Evolutionary conservation across 1,284 basidiomycete species (phyloP).

Genomic region (Bjerkandera adusta): DNA sequence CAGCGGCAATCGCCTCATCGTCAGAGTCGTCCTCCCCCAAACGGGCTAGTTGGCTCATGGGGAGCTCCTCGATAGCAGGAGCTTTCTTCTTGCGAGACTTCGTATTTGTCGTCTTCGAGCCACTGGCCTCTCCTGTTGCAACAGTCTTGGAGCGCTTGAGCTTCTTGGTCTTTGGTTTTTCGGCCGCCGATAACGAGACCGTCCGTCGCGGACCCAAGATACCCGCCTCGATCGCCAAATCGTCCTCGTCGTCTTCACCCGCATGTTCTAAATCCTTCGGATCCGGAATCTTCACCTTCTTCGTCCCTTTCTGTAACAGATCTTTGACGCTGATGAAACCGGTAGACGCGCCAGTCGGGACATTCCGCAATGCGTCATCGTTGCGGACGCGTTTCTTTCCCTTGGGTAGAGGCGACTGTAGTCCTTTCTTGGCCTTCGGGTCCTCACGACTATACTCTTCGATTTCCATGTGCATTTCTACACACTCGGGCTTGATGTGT

Average conservation of each 20-base stretch:
- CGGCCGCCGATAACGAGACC: slow-evolving; percentile 39
- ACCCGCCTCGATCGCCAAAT: slow-evolving; percentile 56
- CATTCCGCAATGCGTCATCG: slow-evolving; percentile 61
- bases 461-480: slow-evolving; percentile 83
- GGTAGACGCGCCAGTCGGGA: slow-evolving; percentile 59
- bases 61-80: slow-evolving; percentile 12
- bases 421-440: slow-evolving; percentile 30
- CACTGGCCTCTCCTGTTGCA: slow-evolving; percentile 31
- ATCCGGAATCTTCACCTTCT: slow-evolving; percentile 38
- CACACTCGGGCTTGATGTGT: slow-evolving; percentile 70
- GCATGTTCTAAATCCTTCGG: slow-evolving; percentile 32
- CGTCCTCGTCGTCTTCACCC: slow-evolving; percentile 59
- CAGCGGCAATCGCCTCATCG: slow-evolving; percentile 50
- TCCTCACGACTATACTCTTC: slow-evolving; percentile 65
- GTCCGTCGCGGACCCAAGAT: slow-evolving; percentile 46
- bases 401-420: slow-evolving; percentile 28
- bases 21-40: slow-evolving; percentile 51
- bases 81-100: slow-evolving; percentile 15
- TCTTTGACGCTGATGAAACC: slow-evolving; percentile 65
- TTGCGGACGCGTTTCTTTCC: slow-evolving; percentile 69
- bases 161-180: slow-evolving; percentile 29
- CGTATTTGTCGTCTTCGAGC: slow-evolving; percentile 32
- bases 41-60: slow-evolving; percentile 39
- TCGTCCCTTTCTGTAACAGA: slow-evolving; percentile 49
- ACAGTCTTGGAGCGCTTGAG: slow-evolving; percentile 38